Evolutionary conservation across 169 alveolate genomes (phyloP).

Genomic region (Eimeria falciformis): DNA sequence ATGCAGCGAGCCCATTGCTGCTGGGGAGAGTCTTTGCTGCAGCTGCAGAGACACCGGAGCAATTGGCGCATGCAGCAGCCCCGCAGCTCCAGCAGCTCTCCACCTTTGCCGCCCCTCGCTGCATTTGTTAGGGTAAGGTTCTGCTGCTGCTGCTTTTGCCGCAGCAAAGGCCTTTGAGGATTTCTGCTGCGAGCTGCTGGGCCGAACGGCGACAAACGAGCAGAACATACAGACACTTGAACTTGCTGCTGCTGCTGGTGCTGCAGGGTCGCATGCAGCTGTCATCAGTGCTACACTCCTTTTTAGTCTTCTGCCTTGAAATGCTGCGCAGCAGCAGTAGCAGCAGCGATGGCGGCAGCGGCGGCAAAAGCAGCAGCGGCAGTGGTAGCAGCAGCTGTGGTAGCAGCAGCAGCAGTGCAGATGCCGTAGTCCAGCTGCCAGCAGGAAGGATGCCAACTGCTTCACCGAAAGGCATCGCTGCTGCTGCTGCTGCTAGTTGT

Average conservation of each 20-base stretch:
- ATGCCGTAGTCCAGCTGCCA: not conserved
- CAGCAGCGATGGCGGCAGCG: not conserved
- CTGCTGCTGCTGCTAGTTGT: slow-evolving; percentile 10
- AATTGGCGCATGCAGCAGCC: slow-evolving; percentile 65
- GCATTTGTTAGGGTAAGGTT: slow-evolving; percentile 23
- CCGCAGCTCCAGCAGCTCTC: slow-evolving; percentile 69
- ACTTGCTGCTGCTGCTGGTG: slow-evolving; percentile 1
- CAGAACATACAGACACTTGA: too few species aligned
- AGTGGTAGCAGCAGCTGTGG: not conserved
- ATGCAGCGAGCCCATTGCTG: slow-evolving; percentile 28
- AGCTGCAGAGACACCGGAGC: slow-evolving; percentile 54
- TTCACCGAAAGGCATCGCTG: not conserved
- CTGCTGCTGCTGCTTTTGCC: slow-evolving; percentile 43
- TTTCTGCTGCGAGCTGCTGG: slow-evolving; percentile 6
- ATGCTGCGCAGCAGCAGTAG: not conserved
- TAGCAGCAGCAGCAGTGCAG: not conserved
- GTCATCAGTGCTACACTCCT: slow-evolving; percentile 51
- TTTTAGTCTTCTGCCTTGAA: slow-evolving; percentile 45
- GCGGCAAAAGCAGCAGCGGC: slow-evolving; percentile 34
- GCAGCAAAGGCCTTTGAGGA: not conserved
- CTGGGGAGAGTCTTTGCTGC: slow-evolving; percentile 47
- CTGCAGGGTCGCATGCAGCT: slow-evolving; percentile 68
- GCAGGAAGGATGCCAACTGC: not conserved
- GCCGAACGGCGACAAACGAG: too few species aligned
- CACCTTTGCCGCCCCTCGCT: slow-evolving; percentile 43